A percentile compares a stretch with the other conserved stretches of the same genome.
Evolutionary conservation across 148 eudicot genomes (phyloP).

Genomic region (Hydrangea macrophylla): DNA sequence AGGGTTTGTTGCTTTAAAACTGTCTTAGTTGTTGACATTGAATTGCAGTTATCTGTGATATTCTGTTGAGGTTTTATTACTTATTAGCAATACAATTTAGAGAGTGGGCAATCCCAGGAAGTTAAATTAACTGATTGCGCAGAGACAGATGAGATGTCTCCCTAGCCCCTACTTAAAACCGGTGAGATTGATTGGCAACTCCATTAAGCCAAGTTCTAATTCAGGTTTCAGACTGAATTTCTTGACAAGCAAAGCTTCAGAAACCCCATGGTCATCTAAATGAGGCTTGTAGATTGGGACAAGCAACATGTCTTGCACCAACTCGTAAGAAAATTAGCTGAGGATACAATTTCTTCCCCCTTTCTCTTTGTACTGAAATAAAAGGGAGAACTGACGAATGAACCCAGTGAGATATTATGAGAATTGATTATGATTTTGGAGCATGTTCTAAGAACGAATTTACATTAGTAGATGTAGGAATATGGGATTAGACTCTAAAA

Average conservation of each 20-base stretch:
- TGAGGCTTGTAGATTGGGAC: neutral
- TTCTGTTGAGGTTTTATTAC: neutral
- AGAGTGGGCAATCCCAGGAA: neutral
- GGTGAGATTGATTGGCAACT: neutral
- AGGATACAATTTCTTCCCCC: no score
- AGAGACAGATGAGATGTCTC: neutral
- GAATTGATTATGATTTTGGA: no score
- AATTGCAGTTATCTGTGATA: neutral
- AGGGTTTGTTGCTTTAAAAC: slow-evolving; percentile 41
- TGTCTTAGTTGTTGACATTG: neutral
- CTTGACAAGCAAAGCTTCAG: neutral
- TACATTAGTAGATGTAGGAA: neutral
- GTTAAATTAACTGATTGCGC: neutral
- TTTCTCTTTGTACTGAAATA: no score
- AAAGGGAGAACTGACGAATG: no score
- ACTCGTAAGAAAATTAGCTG: no score
- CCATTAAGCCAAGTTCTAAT: neutral
- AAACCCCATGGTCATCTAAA: neutral
- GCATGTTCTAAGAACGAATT: no score
- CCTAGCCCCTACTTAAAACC: slow-evolving; percentile 1
- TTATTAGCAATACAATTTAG: neutral
- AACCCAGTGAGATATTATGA: no score
- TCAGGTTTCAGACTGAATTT: slow-evolving; percentile 5
- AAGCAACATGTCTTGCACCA: no score
- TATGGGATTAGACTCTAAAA: neutral